Base-by-base conservation (phyloP, 2,329 filamentous ascomycete genomes). In the Alternaria consortialis region DNA sequence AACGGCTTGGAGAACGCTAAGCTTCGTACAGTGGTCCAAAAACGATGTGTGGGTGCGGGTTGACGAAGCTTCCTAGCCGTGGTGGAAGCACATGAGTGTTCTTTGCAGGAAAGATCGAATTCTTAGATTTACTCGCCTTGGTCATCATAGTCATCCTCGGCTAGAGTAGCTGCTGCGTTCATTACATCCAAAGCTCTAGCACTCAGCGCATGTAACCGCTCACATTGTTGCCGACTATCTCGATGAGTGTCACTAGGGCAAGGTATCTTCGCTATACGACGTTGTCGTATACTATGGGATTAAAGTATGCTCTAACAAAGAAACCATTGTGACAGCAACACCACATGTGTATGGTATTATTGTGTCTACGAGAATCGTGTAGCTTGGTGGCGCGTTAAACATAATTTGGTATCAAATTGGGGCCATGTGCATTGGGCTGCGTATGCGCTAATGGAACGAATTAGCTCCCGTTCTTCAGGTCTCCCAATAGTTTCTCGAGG, bases 401-500 rank as follows among this genome's bases (percentile, higher is more conserved):
- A 34, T 15, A 20, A 2, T 9, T 32, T 2, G 12, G n/a, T 12
- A 32, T 32, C 0, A 13, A 29, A 20, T 20, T 9, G 8, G 20
- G 7, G 7, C 11, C 0, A 32, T 32, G 9, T 4, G 11, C 2
- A 20, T 20, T 1, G 6, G 7, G 17, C 6, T 47, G 44, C 27
- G 4, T 47, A 32, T 12, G 27, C n/a, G 17, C 44, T 17, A 2
- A 47, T 13, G 27, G 3, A 32, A 29, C 3, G 44, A 31, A 47
- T 32, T 9, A 47, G 44, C 11, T 32, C 17, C 44, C 6, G n/a
- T 20, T 43, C 27, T 43, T 52, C 11, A 58, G 32, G 40, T 58
- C 47, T 9, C 40, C 44, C 39, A 72, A 13, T 36, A 73, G 20
- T 32, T 53, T 66, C 39, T 54, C 37, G 43, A 71, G 52, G 2